Conservation (phyloP, 768 basidiomycete genomes). For the Calocybe cyanea region DNA sequence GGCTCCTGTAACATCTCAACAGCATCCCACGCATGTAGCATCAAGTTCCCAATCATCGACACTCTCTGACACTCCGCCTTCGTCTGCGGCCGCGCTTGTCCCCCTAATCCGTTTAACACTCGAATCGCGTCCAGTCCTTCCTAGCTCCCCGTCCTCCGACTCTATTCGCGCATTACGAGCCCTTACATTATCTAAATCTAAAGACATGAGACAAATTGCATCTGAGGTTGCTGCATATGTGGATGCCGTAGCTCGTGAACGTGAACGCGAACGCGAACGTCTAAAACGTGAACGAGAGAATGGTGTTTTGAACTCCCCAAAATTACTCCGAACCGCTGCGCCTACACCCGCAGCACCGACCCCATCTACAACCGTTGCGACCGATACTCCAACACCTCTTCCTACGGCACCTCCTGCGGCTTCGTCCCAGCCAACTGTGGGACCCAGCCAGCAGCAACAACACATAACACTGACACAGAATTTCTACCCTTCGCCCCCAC, state of each 20-base stretch:
- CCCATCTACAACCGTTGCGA: slow-evolving; percentile 13
- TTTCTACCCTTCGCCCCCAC: slow-evolving; percentile 66
- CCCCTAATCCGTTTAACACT: not conserved
- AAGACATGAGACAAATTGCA: slow-evolving; percentile 51
- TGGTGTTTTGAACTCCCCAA: slow-evolving; percentile 30
- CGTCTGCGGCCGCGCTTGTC: not conserved
- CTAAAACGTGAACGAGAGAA: slow-evolving; percentile 64
- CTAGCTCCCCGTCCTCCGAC: slow-evolving; percentile 22
- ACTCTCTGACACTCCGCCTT: not conserved
- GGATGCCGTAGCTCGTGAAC: slow-evolving; percentile 69
- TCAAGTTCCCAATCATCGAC: slow-evolving; percentile 2
- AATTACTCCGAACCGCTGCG: slow-evolving; percentile 19
- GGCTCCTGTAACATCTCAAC: slow-evolving; percentile 18
- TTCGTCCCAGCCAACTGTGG: slow-evolving; percentile 7
- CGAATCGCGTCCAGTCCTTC: slow-evolving; percentile 26
- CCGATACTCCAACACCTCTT: slow-evolving; percentile 8
- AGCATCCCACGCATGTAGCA: not conserved
- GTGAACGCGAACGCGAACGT: slow-evolving; percentile 75
- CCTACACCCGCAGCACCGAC: slow-evolving; percentile 24
- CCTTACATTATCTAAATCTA: slow-evolving; percentile 48
- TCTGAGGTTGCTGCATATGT: slow-evolving; percentile 66
- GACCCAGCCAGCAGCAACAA: slow-evolving; percentile 4
- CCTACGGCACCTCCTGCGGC: slow-evolving; percentile 8
- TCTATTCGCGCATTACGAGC: slow-evolving; percentile 43
- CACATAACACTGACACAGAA: slow-evolving; percentile 25